These are phyloP conservation scores for Mycosarcoma mackinlayi DNA, from an alignment of 1,284 basidiomycete species.

Conservation along the genomic window DNA sequence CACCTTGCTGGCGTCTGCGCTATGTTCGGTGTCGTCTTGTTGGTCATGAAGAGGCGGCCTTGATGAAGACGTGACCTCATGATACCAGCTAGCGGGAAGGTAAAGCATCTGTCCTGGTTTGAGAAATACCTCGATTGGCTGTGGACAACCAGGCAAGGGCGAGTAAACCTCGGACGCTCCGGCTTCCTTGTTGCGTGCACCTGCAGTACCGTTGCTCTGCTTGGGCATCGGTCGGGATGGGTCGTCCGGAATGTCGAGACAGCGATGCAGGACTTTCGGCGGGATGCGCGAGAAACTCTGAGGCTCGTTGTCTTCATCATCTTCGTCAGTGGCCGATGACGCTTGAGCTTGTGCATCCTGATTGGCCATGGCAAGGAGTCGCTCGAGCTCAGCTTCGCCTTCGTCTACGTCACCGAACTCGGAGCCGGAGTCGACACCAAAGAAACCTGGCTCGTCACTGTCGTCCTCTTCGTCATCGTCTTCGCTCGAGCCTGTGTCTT, in stretches of 20 bases:
- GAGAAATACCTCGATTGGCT: conserved; percentile 61
- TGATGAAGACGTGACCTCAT: conserved; percentile 64
- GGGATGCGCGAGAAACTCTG: conserved; percentile 62
- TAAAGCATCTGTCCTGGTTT: conserved; percentile 67
- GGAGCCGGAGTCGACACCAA: conserved; percentile 36
- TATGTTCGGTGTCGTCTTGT: neutral
- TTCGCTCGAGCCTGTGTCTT: conserved; percentile 12
- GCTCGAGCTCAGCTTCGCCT: conserved; percentile 51
- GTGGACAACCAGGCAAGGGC: conserved; percentile 49
- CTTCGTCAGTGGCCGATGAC: conserved; percentile 1
- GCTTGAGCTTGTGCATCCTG: conserved; percentile 13
- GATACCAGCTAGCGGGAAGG: conserved; percentile 66
- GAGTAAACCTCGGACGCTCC: conserved; percentile 13
- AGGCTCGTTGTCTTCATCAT: conserved; percentile 52
- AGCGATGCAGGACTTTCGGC: conserved; percentile 52
- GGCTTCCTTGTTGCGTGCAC: conserved; percentile 8
- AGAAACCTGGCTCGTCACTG: conserved; percentile 15
- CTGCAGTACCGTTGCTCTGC: conserved; percentile 2
- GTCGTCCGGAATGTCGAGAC: conserved; percentile 48
- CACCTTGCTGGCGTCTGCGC: conserved; percentile 26
- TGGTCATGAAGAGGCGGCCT: conserved; percentile 19
- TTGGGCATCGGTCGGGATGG: conserved; percentile 10
- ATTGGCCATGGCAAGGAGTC: conserved; percentile 22
- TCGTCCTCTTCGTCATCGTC: too few species aligned
- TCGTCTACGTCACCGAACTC: conserved; percentile 53